phyloP scores from a whole-genome alignment of 306 rosid species.

The Inga oerstediana region DNA sequence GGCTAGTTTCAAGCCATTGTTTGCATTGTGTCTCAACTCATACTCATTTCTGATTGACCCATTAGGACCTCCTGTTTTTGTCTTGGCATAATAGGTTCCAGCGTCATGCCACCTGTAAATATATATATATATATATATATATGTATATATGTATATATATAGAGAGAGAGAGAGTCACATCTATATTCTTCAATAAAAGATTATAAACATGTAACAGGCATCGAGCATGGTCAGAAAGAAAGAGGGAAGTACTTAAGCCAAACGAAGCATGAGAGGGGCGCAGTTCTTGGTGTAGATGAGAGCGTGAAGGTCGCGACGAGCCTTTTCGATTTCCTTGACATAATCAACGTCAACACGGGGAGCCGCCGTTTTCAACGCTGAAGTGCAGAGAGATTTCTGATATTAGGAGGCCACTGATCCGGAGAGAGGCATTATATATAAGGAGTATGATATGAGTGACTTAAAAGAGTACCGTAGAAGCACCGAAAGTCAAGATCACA shows the following conservation, averaged over 20 bases:
- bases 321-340: slow-evolving; percentile 61
- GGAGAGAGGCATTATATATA: background rate
- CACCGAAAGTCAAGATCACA: no score
- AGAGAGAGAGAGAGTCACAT: background rate
- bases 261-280: slow-evolving; percentile 90
- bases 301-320: slow-evolving; percentile 77
- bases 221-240: no score
- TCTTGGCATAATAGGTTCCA: slow-evolving; percentile 67
- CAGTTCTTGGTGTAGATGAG: slow-evolving; percentile 63
- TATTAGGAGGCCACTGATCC: background rate
- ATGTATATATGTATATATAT: no score
- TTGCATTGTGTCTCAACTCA: slow-evolving; percentile 64
- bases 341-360: slow-evolving; percentile 47
- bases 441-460: background rate
- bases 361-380: slow-evolving; percentile 37
- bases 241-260: slow-evolving; percentile 57
- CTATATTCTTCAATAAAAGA: background rate
- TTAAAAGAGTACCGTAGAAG: background rate
- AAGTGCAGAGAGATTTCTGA: background rate
- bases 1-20: slow-evolving; percentile 66
- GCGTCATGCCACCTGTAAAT: slow-evolving; percentile 85
- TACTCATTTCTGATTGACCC: slow-evolving; percentile 68
- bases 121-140: background rate
- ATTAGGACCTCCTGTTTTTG: slow-evolving; percentile 79
- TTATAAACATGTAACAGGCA: background rate